phyloP scores from a whole-genome alignment of 106 monocot species.

The Agapanthus africanus region DNA sequence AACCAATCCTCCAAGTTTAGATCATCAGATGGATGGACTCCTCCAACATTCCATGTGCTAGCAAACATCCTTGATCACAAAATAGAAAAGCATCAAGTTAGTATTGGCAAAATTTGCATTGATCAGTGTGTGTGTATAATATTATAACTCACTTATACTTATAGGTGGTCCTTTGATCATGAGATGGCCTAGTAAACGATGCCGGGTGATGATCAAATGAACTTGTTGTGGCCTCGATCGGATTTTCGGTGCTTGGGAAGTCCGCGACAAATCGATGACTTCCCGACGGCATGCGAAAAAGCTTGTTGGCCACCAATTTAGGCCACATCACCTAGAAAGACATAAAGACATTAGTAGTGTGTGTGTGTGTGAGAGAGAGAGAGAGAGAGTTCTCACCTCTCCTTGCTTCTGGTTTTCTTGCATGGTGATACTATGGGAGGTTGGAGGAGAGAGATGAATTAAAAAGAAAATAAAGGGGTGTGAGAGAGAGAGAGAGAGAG shows the following conservation, averaged over 20 bases:
- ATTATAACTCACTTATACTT: conserved; percentile 19
- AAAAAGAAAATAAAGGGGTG: too few species aligned
- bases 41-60: conserved; percentile 77
- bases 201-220: neutral
- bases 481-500: too few species aligned
- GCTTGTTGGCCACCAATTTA: conserved; percentile 30
- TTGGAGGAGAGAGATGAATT: too few species aligned
- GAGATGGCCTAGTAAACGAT: neutral
- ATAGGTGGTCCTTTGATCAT: conserved; percentile 2
- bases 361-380: too few species aligned
- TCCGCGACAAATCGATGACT: conserved; percentile 9
- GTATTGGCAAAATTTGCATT: neutral
- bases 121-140: too few species aligned
- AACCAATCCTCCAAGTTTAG: conserved; percentile 67
- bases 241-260: conserved; percentile 8
- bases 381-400: too few species aligned
- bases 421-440: too few species aligned
- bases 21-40: conserved; percentile 33
- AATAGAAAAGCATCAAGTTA: neutral
- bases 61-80: conserved; percentile 36
- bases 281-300: conserved; percentile 5
- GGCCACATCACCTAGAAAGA: conserved; percentile 25
- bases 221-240: neutral
- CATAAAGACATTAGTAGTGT: neutral
- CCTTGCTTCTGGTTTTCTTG: too few species aligned